Conservation (phyloP, 108 stramenopile species). For the Fistulifera pelliculosa region DNA sequence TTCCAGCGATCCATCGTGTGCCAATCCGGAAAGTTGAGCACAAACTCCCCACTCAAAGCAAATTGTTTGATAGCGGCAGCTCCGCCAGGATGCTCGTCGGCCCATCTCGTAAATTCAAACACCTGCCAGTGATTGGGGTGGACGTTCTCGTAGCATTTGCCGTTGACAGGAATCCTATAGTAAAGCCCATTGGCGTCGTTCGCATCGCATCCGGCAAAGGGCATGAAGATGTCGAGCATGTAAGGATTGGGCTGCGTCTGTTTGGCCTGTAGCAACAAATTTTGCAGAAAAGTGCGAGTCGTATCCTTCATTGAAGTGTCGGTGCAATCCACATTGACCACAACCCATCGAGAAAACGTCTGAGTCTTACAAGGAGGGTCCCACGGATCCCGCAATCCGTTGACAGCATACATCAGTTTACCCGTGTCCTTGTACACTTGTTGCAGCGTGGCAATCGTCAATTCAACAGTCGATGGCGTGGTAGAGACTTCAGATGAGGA, state of each 20-base stretch:
- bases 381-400: slow-evolving; percentile 14
- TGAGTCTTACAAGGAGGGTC: neutral
- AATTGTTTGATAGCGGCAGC: slow-evolving; percentile 23
- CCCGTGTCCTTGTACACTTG: too few relatives aligned
- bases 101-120: slow-evolving; percentile 45
- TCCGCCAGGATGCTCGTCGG: slow-evolving; percentile 23
- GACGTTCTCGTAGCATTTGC: slow-evolving; percentile 23
- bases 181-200: neutral
- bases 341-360: slow-evolving; percentile 11
- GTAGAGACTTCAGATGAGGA: neutral
- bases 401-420: slow-evolving; percentile 44
- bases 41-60: slow-evolving; percentile 13
- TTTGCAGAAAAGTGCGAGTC: neutral
- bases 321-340: slow-evolving; percentile 5
- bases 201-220: slow-evolving; percentile 5
- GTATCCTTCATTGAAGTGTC: neutral
- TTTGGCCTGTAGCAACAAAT: slow-evolving; percentile 1
- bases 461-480: neutral
- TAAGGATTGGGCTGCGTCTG: slow-evolving; percentile 12
- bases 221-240: slow-evolving; percentile 12
- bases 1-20: slow-evolving; percentile 32
- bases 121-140: slow-evolving; percentile 43
- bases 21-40: slow-evolving; percentile 7
- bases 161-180: slow-evolving; percentile 3
- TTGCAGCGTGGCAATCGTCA: neutral